Base-by-base conservation (phyloP, 106 monocot species). In the Posidonia australis region DNA sequence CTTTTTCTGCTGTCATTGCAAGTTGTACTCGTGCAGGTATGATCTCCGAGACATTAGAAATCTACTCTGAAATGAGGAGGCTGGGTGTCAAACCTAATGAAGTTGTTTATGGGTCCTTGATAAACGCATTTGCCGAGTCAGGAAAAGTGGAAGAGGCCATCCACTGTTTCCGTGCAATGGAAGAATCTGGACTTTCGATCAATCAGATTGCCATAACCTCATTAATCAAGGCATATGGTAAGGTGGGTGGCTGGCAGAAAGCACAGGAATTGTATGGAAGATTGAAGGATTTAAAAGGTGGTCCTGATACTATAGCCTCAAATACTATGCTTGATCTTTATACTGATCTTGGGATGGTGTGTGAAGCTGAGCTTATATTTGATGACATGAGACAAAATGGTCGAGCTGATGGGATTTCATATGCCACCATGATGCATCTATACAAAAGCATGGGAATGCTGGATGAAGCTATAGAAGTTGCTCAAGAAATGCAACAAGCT, bases 371-470 rank as follows among this genome's bases (percentile, higher is more conserved):
- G 52, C 29, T 58, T 24, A 76, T 92, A 36, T 82, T 84, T 65
- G 68, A 76, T 28, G 78, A 80, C 1, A 52, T 87, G 70, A 80
- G 73, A 49, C 67, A 22, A 55, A 78, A 45, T 12, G 58, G 58
- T 54, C 70, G 26, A 20, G 92, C 82, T 19, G 82, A 92, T 87
- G 76, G 71, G 14, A 68, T 87, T 54, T 84, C 92, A 3, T 87
- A 87, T 76, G 63, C 74, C 56, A 82, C 79, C 12, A 92, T 92
- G 87, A 84, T 80, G 76, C 77, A 76, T 69, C 76, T 92, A 9
- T 92, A 80, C 72, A 92, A 82, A 62, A 92, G 48, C 70, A 87
- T 92, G 87, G 92, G 92, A 75, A 80, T 87, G 82, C 68, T 92
- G 31, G 57, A 68, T 20, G 82, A 84, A 58, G 79, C 92, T 6